A percentile compares a stretch with the other conserved stretches of the same genome.
Conservation (phyloP, 2,329 filamentous ascomycete species). For the Penicillium vulpinum region DNA sequence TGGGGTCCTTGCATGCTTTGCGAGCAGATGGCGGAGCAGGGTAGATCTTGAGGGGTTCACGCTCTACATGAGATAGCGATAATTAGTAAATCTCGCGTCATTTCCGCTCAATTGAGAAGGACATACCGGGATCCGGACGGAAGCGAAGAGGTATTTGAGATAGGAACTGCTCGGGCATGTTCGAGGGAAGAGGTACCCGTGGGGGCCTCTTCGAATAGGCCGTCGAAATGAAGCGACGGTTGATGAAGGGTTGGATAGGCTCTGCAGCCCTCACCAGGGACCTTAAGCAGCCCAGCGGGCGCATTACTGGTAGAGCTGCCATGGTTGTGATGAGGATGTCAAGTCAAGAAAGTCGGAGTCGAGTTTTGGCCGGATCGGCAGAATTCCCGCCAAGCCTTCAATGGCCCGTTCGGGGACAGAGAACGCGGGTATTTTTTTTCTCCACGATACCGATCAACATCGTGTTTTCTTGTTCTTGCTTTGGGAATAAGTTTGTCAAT, state of each 20-base stretch:
- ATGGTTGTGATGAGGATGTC: constrained; percentile 53
- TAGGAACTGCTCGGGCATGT: constrained; percentile 44
- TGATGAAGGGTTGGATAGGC: constrained; percentile 52
- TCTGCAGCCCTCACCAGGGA: constrained; percentile 56
- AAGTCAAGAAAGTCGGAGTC: constrained; percentile 22
- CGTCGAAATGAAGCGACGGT: constrained; percentile 53
- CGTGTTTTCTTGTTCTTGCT: neutral
- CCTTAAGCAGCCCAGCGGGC: constrained; percentile 72
- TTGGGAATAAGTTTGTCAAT: neutral
- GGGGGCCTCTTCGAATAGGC: constrained; percentile 47
- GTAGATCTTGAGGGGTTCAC: constrained; percentile 55
- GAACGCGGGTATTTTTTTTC: constrained; percentile 28
- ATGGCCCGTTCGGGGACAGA: constrained; percentile 22
- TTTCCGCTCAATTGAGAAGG: neutral
- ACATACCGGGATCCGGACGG: constrained; percentile 41
- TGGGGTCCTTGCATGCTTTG: constrained; percentile 57
- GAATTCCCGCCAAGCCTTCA: constrained; percentile 41
- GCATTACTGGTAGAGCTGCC: constrained; percentile 58
- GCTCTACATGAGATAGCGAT: constrained; percentile 26
- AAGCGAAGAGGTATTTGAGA: constrained; percentile 45
- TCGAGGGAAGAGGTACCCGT: constrained; percentile 41
- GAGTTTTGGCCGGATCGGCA: constrained; percentile 37
- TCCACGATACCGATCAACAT: constrained; percentile 11
- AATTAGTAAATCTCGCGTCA: neutral
- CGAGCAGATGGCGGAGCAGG: constrained; percentile 46